Base-by-base conservation (phyloP, 2,329 filamentous ascomycete genomes). In the Tolypocladium pustulatum region DNA sequence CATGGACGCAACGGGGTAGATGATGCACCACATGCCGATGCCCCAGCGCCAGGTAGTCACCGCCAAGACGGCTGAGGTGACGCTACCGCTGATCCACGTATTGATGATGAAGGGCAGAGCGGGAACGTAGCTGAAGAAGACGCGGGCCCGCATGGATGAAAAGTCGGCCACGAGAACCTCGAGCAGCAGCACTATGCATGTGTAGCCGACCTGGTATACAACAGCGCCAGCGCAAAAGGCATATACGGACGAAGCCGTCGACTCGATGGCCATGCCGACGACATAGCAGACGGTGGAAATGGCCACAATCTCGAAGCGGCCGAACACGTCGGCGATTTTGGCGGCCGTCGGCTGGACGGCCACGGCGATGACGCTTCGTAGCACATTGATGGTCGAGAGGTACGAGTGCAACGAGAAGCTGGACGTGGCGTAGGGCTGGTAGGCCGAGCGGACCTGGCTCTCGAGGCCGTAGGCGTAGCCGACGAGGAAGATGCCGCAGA, bases 291-390 rank as follows among this genome's bases (percentile, higher is more conserved):
- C 53, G 0, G 83, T 77, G 0, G 81, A 80, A 1, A 83, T 68
- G 4, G 78, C 66, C 15, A 87, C 75, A 38, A 86, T 72, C 66
- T 87, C 83, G 25, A 82, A 75, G 59, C 84, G 77, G 25, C 84
- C 85, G 63, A 87, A 84, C 12, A 85, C 80, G 63, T 84, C 84
- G 22, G 84, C 81, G 58, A 87, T 76, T 63, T 85, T 86, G 12
- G 82, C 84, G 0, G 81, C 80, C 0, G 83, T 80, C 36, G 76
- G 84, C 72, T 83, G 71, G 3, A 80, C 78, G 2, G 82, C 83
- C 40, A 82, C 83, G 8, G 81, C 83, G 61, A 86, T 79, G 34
- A 87, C 82, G 55, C 77, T 76, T 13, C 81, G 76, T 15, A 86
- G 66, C 13, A 84, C 80, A 65, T 80, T 82, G 61, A 86, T 77